phyloP scores from a whole-genome alignment of 2,329 filamentous ascomycete genomes.

The Curvularia sp. region DNA sequence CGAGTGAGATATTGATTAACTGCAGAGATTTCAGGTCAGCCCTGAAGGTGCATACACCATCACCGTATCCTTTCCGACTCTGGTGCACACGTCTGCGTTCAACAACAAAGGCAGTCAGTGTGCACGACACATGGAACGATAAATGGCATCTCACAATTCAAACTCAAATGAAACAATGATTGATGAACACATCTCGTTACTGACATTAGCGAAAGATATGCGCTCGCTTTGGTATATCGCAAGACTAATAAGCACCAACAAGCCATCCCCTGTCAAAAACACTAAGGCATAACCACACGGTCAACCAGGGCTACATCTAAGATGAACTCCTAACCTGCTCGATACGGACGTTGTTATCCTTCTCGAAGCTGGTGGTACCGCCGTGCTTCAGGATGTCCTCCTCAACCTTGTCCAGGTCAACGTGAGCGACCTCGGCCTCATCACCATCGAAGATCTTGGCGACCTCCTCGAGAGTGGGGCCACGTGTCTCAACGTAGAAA shows the following conservation, averaged over 20 bases:
- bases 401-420: slow-evolving; percentile 37
- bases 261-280: neutral
- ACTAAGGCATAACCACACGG: slow-evolving; percentile 8
- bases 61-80: neutral
- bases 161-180: neutral
- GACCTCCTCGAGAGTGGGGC: slow-evolving; percentile 74
- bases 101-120: neutral
- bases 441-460: slow-evolving; percentile 75
- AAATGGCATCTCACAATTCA: neutral
- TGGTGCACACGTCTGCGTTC: neutral
- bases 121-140: neutral
- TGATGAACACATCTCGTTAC: slow-evolving; percentile 7
- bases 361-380: slow-evolving; percentile 36
- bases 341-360: slow-evolving; percentile 29
- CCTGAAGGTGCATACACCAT: neutral
- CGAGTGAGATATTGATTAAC: neutral
- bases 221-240: slow-evolving; percentile 8
- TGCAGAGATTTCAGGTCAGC: neutral
- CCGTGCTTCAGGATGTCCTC: slow-evolving; percentile 9
- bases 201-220: slow-evolving; percentile 6
- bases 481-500: slow-evolving; percentile 74
- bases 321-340: slow-evolving; percentile 20
- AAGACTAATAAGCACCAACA: slow-evolving; percentile 8
- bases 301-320: slow-evolving; percentile 4
- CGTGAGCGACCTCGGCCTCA: slow-evolving; percentile 55